Conservation (phyloP, 1,284 basidiomycete genomes). For the Fistulinella cinereoalba region DNA sequence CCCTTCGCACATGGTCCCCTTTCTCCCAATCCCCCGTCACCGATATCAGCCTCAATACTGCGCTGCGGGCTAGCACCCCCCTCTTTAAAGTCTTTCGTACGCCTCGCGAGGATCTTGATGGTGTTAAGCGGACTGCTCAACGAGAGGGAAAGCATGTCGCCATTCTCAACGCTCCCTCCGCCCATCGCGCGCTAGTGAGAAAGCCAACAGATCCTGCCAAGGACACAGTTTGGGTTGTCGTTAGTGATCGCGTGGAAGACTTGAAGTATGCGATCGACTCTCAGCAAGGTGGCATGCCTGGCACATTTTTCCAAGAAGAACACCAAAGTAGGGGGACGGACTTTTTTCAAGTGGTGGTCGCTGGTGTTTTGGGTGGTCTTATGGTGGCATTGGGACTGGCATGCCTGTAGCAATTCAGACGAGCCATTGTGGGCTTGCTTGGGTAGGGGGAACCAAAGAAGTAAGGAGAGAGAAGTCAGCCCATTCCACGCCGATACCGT, state of each 20-base stretch:
- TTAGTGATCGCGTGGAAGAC: conserved; percentile 35
- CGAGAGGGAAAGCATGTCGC: conserved; percentile 35
- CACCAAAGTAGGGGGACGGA: conserved; percentile 14
- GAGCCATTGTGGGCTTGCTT: background rate
- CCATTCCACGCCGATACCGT: too few relatives aligned
- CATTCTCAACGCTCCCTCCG: conserved; percentile 24
- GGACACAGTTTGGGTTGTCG: conserved; percentile 32
- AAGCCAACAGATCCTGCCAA: conserved; percentile 17
- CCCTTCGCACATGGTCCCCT: conserved; percentile 27
- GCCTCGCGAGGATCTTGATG: conserved; percentile 27
- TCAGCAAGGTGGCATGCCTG: conserved; percentile 33
- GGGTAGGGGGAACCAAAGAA: too few relatives aligned
- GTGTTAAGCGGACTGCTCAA: conserved; percentile 21
- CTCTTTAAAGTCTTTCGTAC: conserved; percentile 36
- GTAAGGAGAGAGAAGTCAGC: background rate
- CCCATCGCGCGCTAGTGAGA: conserved; percentile 21
- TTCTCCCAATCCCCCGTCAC: conserved; percentile 27
- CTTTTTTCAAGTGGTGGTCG: conserved; percentile 33
- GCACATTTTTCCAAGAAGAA: conserved; percentile 26
- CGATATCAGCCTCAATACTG: conserved; percentile 26
- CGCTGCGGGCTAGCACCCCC: conserved; percentile 31
- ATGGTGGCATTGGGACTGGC: conserved; percentile 31
- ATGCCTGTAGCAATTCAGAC: conserved; percentile 30
- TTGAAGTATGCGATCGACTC: conserved; percentile 33
- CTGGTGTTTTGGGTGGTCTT: conserved; percentile 30